Evolutionary conservation across 2,329 filamentous ascomycete genomes (phyloP), one percentile per base, ranked within the genome.

Genomic region (Penicillium sp.): DNA sequence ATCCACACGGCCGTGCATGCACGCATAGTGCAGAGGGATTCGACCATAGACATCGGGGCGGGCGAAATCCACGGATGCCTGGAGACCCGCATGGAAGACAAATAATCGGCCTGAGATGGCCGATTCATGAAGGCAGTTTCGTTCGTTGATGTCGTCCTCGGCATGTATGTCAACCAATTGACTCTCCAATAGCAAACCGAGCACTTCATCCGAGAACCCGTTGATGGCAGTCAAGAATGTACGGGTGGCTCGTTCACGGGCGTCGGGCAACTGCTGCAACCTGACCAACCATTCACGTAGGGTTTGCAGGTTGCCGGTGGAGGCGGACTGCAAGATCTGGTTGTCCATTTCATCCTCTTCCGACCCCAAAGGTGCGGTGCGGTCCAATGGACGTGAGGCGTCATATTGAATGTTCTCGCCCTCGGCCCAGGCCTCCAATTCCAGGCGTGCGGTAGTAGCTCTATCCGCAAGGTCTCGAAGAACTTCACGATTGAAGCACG

Each of bases 381-480:
- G 73, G 54, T 80, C 79, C 19, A 68, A 61, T 12, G 77, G 67
- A 47, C 76, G 75, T 31, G 71, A 71, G 6, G 66, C 86, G 60
- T 90, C 89, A 69, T 92, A 96, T 68, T 88, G 89, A 69, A 97
- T 88, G 73, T 95, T 90, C 68, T 97, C 94, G 23, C 94, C 94
- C 75, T 99, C 94, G 21, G 93, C 92, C 93, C 93, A 97, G 37
- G 93, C 94, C 53, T 93, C 93, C 47, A 97, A 86, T 71, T 97
- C 94, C 66, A 97, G 88, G 38, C 96, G 80, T 67, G 92, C 95
- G n/a, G 92, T 97, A 0, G 94, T 97, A 9, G 94, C 94, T 78
- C 96, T 92, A 66, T 99, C 94, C 5, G 94, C 97, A 12, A 99
- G 84, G 70, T 96, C 93, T 75, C 93, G 96, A 71, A 99, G 96